phyloP scores from a whole-genome alignment of 2,329 filamentous ascomycete genomes.

The Colletotrichum euphorbiae region DNA sequence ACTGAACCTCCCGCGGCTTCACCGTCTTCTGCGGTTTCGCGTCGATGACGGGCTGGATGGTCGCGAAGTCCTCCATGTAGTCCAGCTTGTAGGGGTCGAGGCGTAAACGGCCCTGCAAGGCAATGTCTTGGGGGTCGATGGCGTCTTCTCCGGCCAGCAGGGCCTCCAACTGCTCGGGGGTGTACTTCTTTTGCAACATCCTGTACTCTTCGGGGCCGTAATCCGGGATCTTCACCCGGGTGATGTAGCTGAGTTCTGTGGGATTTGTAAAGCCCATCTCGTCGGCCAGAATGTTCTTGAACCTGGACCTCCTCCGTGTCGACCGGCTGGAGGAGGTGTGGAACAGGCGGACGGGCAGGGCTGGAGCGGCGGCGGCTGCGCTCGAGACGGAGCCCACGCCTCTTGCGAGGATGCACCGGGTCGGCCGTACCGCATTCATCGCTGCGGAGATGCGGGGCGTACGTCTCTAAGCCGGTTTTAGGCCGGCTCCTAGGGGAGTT shows the following conservation, averaged over 20 bases:
- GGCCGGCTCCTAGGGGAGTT: constrained; percentile 32
- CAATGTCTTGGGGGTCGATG: constrained; percentile 79
- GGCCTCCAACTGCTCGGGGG: constrained; percentile 82
- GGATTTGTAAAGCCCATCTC: constrained; percentile 63
- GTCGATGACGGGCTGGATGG: constrained; percentile 82
- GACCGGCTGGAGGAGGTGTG: constrained; percentile 63
- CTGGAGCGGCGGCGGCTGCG: constrained; percentile 39
- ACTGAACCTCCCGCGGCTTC: constrained; percentile 63
- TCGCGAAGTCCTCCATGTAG: constrained; percentile 87
- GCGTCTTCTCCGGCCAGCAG: constrained; percentile 84
- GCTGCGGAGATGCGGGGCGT: constrained; percentile 44
- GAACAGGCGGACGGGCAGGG: constrained; percentile 56
- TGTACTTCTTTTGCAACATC: constrained; percentile 75
- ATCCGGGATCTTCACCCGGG: constrained; percentile 55
- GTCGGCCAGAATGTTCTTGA: constrained; percentile 64
- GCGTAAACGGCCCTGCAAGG: constrained; percentile 77
- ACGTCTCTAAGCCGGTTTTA: constrained; percentile 36
- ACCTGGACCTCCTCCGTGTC: constrained; percentile 58
- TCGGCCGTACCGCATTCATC: constrained; percentile 68
- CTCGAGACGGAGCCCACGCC: constrained; percentile 54
- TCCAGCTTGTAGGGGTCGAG: constrained; percentile 77
- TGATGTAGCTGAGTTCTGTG: too few relatives aligned
- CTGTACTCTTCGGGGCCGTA: constrained; percentile 77
- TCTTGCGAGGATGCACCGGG: constrained; percentile 64
- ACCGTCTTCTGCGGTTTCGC: constrained; percentile 65